Percentiles rank a stretch among this genome's conserved stretches.
These are phyloP conservation scores for Pyrenula massariospora DNA, from an alignment of 495 filamentous ascomycete species.

Conservation along the genomic window DNA sequence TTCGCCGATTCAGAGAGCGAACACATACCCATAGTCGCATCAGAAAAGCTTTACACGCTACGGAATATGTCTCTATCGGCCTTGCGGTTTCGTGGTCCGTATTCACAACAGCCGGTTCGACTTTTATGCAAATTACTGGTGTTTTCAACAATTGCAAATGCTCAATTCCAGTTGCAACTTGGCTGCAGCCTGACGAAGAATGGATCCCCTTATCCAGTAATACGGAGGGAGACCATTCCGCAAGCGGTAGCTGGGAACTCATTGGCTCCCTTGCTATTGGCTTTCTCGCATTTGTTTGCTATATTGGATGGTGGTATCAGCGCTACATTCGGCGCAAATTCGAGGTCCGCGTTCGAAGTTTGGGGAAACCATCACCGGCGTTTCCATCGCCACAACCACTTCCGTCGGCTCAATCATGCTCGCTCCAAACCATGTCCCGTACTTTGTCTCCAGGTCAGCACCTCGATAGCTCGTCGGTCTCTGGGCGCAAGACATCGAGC, in stretches of 20 bases:
- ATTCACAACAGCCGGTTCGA: conserved; percentile 21
- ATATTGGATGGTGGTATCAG: conserved; percentile 24
- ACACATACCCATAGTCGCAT: neutral
- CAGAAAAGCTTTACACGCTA: neutral
- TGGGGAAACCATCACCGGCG: neutral
- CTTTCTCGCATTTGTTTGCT: conserved; percentile 16
- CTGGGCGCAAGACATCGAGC: too few species aligned
- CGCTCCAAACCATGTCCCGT: too few species aligned
- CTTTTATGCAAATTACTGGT: conserved; percentile 25
- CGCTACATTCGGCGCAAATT: conserved; percentile 19
- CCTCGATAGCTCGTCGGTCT: too few species aligned
- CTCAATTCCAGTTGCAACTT: neutral
- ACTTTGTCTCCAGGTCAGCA: too few species aligned
- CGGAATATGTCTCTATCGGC: conserved; percentile 11
- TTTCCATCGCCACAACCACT: too few species aligned
- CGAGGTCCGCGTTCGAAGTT: conserved; percentile 6
- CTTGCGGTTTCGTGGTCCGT: conserved; percentile 8
- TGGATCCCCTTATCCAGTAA: conserved; percentile 1
- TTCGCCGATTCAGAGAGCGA: conserved; percentile 5
- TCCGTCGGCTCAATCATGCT: too few species aligned
- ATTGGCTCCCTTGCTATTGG: conserved; percentile 15
- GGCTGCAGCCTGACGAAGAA: neutral
- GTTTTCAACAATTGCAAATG: conserved; percentile 25
- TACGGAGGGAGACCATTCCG: conserved; percentile 3
- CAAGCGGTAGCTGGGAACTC: conserved; percentile 16